These are phyloP conservation scores for Antrodiella citrinella DNA, from an alignment of 768 basidiomycete species.

Conservation along the genomic window DNA sequence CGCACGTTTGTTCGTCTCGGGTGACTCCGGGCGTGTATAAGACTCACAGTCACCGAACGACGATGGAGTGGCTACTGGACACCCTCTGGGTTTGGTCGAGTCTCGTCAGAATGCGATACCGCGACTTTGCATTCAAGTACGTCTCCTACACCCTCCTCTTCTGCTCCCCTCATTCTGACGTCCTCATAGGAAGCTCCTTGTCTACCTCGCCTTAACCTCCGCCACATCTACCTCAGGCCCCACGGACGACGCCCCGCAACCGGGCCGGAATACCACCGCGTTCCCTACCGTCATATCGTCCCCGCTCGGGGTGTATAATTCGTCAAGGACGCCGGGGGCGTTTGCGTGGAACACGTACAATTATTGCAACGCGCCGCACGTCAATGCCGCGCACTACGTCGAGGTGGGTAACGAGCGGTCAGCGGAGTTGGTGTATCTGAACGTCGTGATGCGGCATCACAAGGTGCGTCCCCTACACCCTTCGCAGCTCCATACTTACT, in stretches of 20 bases:
- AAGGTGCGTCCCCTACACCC: slow-evolving; percentile 36
- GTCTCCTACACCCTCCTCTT: no score
- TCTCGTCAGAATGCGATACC: no score
- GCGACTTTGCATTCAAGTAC: no score
- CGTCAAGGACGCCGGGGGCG: slow-evolving; percentile 31
- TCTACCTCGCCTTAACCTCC: no score
- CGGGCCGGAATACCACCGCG: background rate
- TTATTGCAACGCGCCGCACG: slow-evolving; percentile 44
- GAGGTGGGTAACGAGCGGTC: slow-evolving; percentile 21
- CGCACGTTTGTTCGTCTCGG: background rate
- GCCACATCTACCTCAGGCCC: background rate
- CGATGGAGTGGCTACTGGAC: no score
- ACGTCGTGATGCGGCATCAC: slow-evolving; percentile 38
- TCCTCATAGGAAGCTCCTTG: no score
- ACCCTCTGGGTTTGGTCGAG: no score
- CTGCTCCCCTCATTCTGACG: no score
- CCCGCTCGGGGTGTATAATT: slow-evolving; percentile 33
- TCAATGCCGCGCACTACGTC: slow-evolving; percentile 31
- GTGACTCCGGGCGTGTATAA: no score
- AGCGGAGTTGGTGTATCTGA: slow-evolving; percentile 33
- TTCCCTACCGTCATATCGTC: slow-evolving; percentile 8
- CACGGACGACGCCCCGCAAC: background rate
- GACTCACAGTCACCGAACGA: no score
- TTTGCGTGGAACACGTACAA: slow-evolving; percentile 46
- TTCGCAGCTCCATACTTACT: no score